Conservation (phyloP, 768 basidiomycete species). For the Lanmaoa rubissima region DNA sequence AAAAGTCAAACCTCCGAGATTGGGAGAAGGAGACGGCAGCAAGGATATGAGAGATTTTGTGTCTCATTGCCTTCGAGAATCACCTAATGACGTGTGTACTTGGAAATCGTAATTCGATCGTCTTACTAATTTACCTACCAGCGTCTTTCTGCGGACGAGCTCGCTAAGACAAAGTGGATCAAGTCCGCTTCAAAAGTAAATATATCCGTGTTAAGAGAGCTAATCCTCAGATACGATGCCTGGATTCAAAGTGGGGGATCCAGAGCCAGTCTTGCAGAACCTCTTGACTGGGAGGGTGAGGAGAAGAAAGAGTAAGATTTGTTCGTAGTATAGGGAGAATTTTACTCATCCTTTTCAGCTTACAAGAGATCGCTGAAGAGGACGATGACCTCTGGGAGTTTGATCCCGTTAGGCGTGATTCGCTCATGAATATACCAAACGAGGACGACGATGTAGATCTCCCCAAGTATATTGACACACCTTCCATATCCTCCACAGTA, state of each 20-base stretch:
- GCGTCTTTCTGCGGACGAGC: constrained; percentile 88
- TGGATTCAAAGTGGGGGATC: constrained; percentile 68
- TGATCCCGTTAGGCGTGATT: constrained; percentile 59
- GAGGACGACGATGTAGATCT: constrained; percentile 26
- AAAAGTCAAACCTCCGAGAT: constrained; percentile 74
- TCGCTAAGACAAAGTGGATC: constrained; percentile 88
- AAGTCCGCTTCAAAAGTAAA: constrained; percentile 66
- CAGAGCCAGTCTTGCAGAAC: constrained; percentile 72
- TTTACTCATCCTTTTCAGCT: constrained; percentile 11
- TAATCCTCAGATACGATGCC: constrained; percentile 74
- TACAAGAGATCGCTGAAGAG: constrained; percentile 22
- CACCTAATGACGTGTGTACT: constrained; percentile 66
- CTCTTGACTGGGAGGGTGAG: constrained; percentile 70
- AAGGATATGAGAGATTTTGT: constrained; percentile 90
- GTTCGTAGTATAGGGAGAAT: neutral
- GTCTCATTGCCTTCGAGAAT: constrained; percentile 75
- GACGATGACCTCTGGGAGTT: constrained; percentile 68
- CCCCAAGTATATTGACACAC: constrained; percentile 13
- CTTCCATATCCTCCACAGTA: constrained; percentile 42
- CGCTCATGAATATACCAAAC: constrained; percentile 24
- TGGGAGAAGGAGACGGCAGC: constrained; percentile 75
- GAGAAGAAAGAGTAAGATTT: constrained; percentile 51
- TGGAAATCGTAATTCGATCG: neutral
- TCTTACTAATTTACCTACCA: constrained; percentile 32
- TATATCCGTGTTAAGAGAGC: constrained; percentile 71